These are phyloP conservation scores for Chenopodium berlandieri DNA, from an alignment of 148 eudicot genomes.

Conservation along the genomic window DNA sequence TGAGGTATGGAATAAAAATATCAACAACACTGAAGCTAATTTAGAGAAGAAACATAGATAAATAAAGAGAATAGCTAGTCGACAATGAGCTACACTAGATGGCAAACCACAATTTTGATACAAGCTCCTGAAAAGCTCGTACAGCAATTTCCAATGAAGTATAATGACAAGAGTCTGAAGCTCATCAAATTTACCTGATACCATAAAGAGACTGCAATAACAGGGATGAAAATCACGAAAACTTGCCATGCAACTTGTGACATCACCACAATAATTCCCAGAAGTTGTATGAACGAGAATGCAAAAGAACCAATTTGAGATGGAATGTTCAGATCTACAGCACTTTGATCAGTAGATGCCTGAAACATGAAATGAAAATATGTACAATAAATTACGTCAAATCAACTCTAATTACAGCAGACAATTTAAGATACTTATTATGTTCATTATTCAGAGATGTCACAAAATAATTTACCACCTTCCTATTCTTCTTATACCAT, in stretches of 20 bases:
- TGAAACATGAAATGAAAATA: conserved; percentile 14
- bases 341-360: conserved; percentile 76
- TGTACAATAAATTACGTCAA: not conserved
- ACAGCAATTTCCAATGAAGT: not conserved
- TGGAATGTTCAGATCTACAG: conserved; percentile 53
- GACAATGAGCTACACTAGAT: not conserved
- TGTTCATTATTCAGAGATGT: too few relatives aligned
- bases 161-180: not conserved
- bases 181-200: conserved; percentile 47
- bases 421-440: not conserved
- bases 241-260: conserved; percentile 75
- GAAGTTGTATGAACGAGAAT: conserved; percentile 52
- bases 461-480: not conserved
- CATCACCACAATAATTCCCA: conserved; percentile 62
- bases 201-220: conserved; percentile 50
- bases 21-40: not conserved
- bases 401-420: not conserved
- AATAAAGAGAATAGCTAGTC: not conserved
- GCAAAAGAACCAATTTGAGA: conserved; percentile 44
- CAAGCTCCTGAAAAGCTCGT: not conserved
- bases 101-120: not conserved
- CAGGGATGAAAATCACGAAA: conserved; percentile 58
- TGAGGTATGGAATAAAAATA: not conserved
- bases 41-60: not conserved
- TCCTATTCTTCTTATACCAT: not conserved